These are phyloP conservation scores for Phytophthora pluvialis DNA, from an alignment of 352 stramenopile species.

Conservation along the genomic window DNA sequence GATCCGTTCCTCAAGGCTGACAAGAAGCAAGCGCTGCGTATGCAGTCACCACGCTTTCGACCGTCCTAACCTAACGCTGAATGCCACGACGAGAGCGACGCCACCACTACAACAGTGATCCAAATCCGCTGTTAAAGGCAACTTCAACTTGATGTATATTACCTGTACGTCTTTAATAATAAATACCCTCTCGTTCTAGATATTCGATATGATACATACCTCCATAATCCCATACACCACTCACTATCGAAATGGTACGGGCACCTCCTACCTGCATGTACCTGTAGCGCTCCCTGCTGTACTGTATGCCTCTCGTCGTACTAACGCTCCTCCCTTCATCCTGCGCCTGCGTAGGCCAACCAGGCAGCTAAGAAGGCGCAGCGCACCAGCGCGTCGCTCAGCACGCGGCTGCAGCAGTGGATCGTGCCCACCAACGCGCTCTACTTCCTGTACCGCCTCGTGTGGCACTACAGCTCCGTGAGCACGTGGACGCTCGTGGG, in stretches of 20 bases:
- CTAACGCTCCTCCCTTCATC: not conserved
- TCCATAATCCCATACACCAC: conserved; percentile 1
- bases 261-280: no score
- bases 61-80: no score
- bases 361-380: conserved; percentile 89
- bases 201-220: not conserved
- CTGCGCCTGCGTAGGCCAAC: conserved; percentile 57
- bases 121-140: not conserved
- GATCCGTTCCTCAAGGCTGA: no score
- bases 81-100: no score
- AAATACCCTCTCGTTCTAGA: not conserved
- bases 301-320: no score
- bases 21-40: no score
- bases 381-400: conserved; percentile 69
- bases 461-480: conserved; percentile 75
- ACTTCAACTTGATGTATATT: conserved; percentile 11
- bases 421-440: conserved; percentile 86
- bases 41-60: no score
- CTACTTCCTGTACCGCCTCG: conserved; percentile 78
- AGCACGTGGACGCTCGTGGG: conserved; percentile 74
- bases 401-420: conserved; percentile 73
- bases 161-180: not conserved
- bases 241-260: conserved; percentile 28
- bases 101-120: no score
- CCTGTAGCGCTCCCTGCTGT: no score